Conservation (phyloP, 257 asterid species). For the Mentha longifolia region DNA sequence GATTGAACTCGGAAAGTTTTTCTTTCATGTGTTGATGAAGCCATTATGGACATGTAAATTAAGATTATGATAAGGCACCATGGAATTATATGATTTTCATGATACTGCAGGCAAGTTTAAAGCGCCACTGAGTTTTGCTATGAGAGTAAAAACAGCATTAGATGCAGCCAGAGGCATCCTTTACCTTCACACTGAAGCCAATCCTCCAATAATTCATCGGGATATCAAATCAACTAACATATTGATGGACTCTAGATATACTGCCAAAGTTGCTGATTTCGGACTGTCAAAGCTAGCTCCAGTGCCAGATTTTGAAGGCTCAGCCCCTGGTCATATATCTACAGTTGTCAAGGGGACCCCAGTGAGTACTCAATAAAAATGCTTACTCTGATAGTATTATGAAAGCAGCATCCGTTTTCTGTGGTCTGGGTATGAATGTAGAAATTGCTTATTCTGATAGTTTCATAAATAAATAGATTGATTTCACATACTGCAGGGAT, state of each 20-base stretch:
- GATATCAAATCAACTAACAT: slow-evolving; percentile 91
- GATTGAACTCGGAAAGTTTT: neutral
- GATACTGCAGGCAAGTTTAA: slow-evolving; percentile 60
- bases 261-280: slow-evolving; percentile 90
- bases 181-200: slow-evolving; percentile 90
- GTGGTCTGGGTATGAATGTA: neutral
- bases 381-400: neutral
- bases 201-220: slow-evolving; percentile 96
- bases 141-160: slow-evolving; percentile 73
- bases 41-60: neutral
- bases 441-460: neutral
- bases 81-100: neutral
- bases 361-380: slow-evolving; percentile 44
- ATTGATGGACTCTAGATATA: slow-evolving; percentile 64
- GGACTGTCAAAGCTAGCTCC: slow-evolving; percentile 93
- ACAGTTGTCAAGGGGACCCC: slow-evolving; percentile 96
- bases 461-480: neutral
- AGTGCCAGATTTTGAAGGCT: slow-evolving; percentile 76
- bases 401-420: neutral
- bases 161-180: slow-evolving; percentile 91
- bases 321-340: slow-evolving; percentile 71
- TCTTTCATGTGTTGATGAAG: slow-evolving; percentile 1
- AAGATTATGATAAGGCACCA: neutral
- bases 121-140: slow-evolving; percentile 57
- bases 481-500: slow-evolving; percentile 62